These are phyloP conservation scores for Trametes villosa DNA, from an alignment of 768 basidiomycete species.

Conservation along the genomic window DNA sequence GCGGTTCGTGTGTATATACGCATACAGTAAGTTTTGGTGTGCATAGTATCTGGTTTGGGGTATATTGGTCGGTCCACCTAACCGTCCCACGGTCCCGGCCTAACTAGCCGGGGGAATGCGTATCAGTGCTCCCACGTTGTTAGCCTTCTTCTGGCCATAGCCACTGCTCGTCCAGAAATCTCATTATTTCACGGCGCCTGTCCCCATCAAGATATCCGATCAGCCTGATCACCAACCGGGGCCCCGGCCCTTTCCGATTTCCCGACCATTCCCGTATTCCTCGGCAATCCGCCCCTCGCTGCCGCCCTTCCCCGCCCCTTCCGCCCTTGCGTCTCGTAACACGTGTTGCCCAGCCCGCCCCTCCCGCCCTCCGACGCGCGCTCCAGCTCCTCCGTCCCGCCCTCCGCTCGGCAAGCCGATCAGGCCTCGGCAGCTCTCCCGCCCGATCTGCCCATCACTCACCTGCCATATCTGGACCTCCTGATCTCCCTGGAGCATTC, in stretches of 20 bases:
- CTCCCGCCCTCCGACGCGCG: neutral
- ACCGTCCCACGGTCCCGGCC: neutral
- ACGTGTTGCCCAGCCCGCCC: neutral
- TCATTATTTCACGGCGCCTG: neutral
- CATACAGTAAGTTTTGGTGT: too few species aligned
- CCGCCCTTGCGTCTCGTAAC: neutral
- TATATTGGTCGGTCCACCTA: too few species aligned
- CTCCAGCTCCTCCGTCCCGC: neutral
- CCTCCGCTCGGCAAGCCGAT: neutral
- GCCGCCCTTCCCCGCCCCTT: neutral
- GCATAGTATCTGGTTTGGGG: neutral
- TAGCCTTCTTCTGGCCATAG: neutral
- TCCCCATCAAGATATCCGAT: neutral
- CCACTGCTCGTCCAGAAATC: neutral
- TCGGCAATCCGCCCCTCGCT: neutral
- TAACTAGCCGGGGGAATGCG: neutral
- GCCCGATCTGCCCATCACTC: too few species aligned
- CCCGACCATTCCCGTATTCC: neutral
- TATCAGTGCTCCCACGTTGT: neutral
- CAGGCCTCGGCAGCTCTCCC: too few species aligned
- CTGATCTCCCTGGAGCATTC: too few species aligned
- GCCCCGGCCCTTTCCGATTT: neutral
- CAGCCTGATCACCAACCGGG: neutral
- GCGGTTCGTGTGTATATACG: conserved; percentile 16
- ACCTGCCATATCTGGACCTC: too few species aligned